These are phyloP conservation scores for Monosporozyma unispora DNA, from an alignment of 805 yeast genomes.

Conservation along the genomic window DNA sequence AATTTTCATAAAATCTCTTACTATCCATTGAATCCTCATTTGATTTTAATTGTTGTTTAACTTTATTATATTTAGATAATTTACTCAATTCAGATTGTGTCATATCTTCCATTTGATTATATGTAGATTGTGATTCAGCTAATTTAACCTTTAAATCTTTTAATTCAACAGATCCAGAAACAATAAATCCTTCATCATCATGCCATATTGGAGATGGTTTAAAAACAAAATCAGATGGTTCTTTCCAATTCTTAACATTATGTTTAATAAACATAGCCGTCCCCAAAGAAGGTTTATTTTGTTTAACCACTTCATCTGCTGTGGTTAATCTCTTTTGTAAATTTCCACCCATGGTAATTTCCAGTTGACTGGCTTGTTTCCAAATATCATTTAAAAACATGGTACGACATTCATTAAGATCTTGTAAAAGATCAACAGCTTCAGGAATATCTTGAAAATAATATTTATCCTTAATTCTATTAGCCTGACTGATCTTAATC, in stretches of 20 bases:
- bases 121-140: slow-evolving; percentile 32
- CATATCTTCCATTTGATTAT: slow-evolving; percentile 21
- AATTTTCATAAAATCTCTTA: slow-evolving; percentile 30
- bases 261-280: slow-evolving; percentile 90
- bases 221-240: slow-evolving; percentile 77
- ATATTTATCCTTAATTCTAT: slow-evolving; percentile 85
- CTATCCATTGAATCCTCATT: slow-evolving; percentile 39
- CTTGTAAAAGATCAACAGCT: slow-evolving; percentile 74
- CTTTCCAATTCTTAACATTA: slow-evolving; percentile 67
- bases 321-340: slow-evolving; percentile 37
- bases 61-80: slow-evolving; percentile 25
- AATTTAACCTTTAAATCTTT: slow-evolving; percentile 46
- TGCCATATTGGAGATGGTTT: slow-evolving; percentile 94
- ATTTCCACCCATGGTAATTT: slow-evolving; percentile 43
- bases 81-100: slow-evolving; percentile 27
- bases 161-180: slow-evolving; percentile 48
- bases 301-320: slow-evolving; percentile 48
- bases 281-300: slow-evolving; percentile 67
- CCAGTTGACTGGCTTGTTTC: slow-evolving; percentile 52
- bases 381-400: slow-evolving; percentile 60
- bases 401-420: slow-evolving; percentile 71
- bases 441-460: slow-evolving; percentile 92
- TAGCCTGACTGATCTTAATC: slow-evolving; percentile 72
- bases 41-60: slow-evolving; percentile 33
- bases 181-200: slow-evolving; percentile 74